phyloP scores from a whole-genome alignment of 116 monocot genomes.

The Papilionanthe hybrid region DNA sequence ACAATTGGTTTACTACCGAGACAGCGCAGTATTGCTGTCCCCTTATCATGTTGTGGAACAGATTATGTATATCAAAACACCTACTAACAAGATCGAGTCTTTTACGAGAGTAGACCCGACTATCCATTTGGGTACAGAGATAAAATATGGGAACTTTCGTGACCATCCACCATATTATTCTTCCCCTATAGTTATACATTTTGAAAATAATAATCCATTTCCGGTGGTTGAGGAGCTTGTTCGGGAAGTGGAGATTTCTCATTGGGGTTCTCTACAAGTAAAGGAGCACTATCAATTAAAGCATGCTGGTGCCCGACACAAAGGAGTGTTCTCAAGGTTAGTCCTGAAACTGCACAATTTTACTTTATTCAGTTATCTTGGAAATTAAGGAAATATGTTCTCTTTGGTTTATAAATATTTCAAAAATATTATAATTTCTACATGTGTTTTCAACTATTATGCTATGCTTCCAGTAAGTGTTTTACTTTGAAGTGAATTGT shows the following conservation, averaged over 20 bases:
- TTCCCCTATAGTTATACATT: constrained; percentile 72
- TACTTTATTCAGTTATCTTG: neutral
- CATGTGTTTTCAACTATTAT: neutral
- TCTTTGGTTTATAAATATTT: neutral
- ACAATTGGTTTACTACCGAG: constrained; percentile 70
- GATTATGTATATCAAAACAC: constrained; percentile 58
- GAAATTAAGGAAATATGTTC: neutral
- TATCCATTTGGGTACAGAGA: constrained; percentile 47
- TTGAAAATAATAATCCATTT: constrained; percentile 88
- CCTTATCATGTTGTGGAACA: constrained; percentile 71
- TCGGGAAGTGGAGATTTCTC: constrained; percentile 74
- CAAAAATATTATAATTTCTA: neutral
- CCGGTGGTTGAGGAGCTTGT: constrained; percentile 81
- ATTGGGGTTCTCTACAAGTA: constrained; percentile 79
- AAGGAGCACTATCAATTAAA: constrained; percentile 65
- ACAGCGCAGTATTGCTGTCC: constrained; percentile 67
- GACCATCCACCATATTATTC: constrained; percentile 56
- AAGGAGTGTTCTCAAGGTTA: constrained; percentile 88
- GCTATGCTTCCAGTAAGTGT: neutral
- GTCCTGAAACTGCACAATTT: neutral
- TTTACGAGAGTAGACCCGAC: constrained; percentile 63
- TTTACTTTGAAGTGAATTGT: neutral
- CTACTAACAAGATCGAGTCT: constrained; percentile 64
- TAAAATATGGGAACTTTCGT: constrained; percentile 65
- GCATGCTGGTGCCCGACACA: constrained; percentile 79